Base-by-base conservation (phyloP, 495 filamentous ascomycete genomes). In the Penicillium soppii region DNA sequence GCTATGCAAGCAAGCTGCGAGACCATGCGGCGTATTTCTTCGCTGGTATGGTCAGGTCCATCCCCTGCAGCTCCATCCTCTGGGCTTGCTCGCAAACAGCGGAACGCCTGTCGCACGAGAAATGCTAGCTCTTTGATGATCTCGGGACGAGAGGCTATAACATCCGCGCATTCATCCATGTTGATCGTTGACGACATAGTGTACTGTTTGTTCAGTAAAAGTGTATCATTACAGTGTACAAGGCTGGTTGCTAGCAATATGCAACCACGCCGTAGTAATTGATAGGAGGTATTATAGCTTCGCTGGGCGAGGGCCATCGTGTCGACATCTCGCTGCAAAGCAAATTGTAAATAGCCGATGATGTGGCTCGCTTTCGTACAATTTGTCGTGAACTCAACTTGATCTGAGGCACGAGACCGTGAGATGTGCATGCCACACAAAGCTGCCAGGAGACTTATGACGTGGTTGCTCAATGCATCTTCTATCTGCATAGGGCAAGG, bases 361-460 rank as follows among this genome's bases (percentile, higher is more conserved):
- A 67, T 58, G 15, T 67, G 50, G 25, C 65, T 50, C 13, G 70
- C 61, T 54, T 62, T 62, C 22, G 62, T 54, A 10, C 59, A 57
- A 17, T 53, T 47, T n/a, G n/a, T n/a, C 9, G 29, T 19, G 8
- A 38, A 49, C 7, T 66, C 50, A 10, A 23, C 30, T 2, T 47
- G 30, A 27, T 46, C 52, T n/a, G 52, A 12, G 5, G 55, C 49
- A 45, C 66, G 65, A 47, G 66, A 70, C 21, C 72, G 67, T 17
- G 68, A 66, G 22, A 75, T 67, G 38, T 66, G 68, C 66, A 77
- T 74, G 7, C 71, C 70, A 46, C 74, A 75, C 32, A 77, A 57
- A 3, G 69, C 70, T 37, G 60, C 65, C 22, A 73, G 50, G 10
- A 77, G 62, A 51, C 74, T 77, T n/a, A 63, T 61, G 22, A 63